Evolutionary conservation across 2,329 filamentous ascomycete genomes (phyloP).

Genomic region (Penicillium sp.): DNA sequence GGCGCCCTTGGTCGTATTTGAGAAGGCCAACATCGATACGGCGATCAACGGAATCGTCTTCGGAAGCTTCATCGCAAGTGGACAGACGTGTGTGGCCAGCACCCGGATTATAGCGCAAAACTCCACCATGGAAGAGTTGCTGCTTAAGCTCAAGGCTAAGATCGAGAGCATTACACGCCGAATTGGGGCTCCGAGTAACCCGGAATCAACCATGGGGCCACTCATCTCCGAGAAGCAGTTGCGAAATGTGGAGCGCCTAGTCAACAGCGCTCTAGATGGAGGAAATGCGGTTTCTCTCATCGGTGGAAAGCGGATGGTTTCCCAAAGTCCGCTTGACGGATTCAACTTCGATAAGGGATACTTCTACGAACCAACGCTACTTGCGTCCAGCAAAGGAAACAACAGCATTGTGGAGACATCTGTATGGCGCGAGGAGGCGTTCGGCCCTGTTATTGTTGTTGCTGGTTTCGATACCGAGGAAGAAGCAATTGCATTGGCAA

Average conservation of each 20-base stretch:
- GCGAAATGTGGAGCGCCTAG: conserved; percentile 13
- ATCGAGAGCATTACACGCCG: conserved; percentile 47
- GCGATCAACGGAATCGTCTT: conserved; percentile 39
- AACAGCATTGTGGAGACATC: conserved; percentile 25
- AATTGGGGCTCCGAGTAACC: conserved; percentile 19
- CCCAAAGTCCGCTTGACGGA: conserved; percentile 15
- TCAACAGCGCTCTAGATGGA: conserved; percentile 5
- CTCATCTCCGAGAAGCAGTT: conserved; percentile 20
- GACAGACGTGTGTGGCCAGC: conserved; percentile 58
- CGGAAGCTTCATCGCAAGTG: conserved; percentile 53
- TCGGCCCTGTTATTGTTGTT: conserved; percentile 54
- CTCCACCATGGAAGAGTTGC: conserved; percentile 41
- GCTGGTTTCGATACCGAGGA: conserved; percentile 50
- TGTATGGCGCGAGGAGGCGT: conserved; percentile 47
- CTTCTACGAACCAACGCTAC: conserved; percentile 22
- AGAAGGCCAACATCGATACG: conserved; percentile 33
- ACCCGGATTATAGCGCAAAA: conserved; percentile 55
- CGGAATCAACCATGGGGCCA: conserved; percentile 21
- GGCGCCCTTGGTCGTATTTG: conserved; percentile 38
- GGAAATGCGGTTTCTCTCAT: neutral
- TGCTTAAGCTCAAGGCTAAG: conserved; percentile 43
- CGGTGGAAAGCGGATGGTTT: conserved; percentile 17
- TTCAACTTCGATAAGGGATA: conserved; percentile 19
- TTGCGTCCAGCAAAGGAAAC: conserved; percentile 2
- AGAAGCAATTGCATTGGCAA: conserved; percentile 50